phyloP scores from a whole-genome alignment of 768 basidiomycete species.

The Nidularia pulvinata region DNA sequence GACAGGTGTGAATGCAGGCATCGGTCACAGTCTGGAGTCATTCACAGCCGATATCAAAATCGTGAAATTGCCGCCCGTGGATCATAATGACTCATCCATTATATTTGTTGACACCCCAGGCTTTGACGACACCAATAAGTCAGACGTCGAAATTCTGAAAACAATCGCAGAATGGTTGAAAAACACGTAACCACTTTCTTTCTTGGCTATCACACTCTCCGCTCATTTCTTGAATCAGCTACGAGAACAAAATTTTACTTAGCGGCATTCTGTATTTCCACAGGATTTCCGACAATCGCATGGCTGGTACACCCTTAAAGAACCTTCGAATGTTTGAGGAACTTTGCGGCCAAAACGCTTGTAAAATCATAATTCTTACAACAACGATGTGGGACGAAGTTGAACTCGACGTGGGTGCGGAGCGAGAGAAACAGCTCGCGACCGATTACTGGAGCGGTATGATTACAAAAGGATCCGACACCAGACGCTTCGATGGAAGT shows the following conservation, averaged over 20 bases:
- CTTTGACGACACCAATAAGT: constrained; percentile 19
- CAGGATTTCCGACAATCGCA: constrained; percentile 11
- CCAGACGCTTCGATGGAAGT: constrained; percentile 4
- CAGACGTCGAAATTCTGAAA: constrained; percentile 16
- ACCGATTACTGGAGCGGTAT: constrained; percentile 5
- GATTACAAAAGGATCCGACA: constrained; percentile 7
- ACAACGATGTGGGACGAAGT: constrained; percentile 14
- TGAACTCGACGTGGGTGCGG: neutral
- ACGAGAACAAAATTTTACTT: constrained; percentile 3
- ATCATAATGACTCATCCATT: constrained; percentile 7
- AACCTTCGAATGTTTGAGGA: constrained; percentile 9
- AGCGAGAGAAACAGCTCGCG: constrained; percentile 5
- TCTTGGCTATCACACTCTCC: neutral
- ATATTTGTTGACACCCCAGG: constrained; percentile 28
- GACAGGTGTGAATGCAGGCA: constrained; percentile 9
- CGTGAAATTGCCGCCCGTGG: constrained; percentile 8
- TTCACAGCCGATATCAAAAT: constrained; percentile 16
- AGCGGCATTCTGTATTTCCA: constrained; percentile 13
- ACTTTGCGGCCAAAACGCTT: constrained; percentile 8
- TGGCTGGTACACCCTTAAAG: constrained; percentile 2
- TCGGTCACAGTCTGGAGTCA: constrained; percentile 17
- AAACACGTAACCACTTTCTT: constrained; percentile 10
- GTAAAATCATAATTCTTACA: constrained; percentile 9
- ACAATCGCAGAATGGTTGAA: constrained; percentile 21
- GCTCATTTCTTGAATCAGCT: neutral